Conservation (phyloP, 495 filamentous ascomycete species). For the Tuber magnatum region DNA sequence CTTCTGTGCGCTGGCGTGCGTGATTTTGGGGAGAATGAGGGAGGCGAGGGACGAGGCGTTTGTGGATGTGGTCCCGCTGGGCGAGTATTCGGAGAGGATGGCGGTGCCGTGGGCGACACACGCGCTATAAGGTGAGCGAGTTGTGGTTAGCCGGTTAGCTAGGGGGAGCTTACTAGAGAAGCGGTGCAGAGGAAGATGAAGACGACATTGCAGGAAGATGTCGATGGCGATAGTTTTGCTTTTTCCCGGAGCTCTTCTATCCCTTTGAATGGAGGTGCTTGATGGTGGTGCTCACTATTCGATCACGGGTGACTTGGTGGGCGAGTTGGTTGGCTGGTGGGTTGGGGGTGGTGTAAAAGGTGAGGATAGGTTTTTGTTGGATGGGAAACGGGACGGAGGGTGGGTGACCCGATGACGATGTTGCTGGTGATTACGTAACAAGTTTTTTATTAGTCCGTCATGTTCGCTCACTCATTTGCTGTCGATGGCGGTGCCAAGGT, state of each 20-base stretch:
- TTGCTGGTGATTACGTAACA: not conserved
- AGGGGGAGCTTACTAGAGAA: constrained; percentile 62
- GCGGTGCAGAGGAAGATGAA: constrained; percentile 63
- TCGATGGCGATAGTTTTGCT: not conserved
- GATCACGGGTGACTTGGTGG: not conserved
- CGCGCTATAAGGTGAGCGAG: constrained; percentile 53
- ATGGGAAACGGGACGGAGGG: not conserved
- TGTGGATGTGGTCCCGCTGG: constrained; percentile 62
- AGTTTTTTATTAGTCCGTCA: not conserved
- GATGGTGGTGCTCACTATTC: not conserved
- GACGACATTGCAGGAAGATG: constrained; percentile 48
- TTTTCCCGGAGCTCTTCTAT: not conserved
- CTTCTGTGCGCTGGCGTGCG: constrained; percentile 70
- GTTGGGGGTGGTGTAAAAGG: not conserved
- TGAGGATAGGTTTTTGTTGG: not conserved
- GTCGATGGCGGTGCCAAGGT: too few relatives aligned
- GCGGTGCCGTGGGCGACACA: constrained; percentile 87
- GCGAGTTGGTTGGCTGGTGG: not conserved
- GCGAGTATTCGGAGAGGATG: constrained; percentile 85
- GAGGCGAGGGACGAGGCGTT: constrained; percentile 78
- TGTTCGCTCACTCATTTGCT: not conserved
- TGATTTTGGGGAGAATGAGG: constrained; percentile 91
- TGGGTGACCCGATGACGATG: not conserved
- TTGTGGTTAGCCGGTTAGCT: constrained; percentile 4
- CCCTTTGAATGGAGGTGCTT: not conserved